phyloP scores from a whole-genome alignment of 768 basidiomycete species.

The Artomyces pyxidatus region DNA sequence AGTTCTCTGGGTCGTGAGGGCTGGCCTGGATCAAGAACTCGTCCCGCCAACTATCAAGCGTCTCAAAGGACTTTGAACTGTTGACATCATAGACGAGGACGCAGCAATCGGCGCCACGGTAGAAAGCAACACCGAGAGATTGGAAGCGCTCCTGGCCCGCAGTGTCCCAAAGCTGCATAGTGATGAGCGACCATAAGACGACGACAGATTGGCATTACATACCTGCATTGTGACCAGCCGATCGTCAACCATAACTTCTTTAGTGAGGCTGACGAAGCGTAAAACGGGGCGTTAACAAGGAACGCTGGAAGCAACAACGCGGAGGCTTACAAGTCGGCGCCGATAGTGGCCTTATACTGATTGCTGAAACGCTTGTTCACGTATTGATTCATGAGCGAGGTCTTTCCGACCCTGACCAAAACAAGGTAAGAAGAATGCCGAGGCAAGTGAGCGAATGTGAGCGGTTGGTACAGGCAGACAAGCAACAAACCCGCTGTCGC shows the following conservation, averaged over 20 bases:
- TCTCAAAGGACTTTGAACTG: constrained; percentile 97
- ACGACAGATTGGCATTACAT: constrained; percentile 15
- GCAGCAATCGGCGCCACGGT: constrained; percentile 98
- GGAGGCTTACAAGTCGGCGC: constrained; percentile 82
- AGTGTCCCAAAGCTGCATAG: constrained; percentile 91
- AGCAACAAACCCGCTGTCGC: constrained; percentile 82
- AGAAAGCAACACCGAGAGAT: constrained; percentile 97
- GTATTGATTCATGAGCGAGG: constrained; percentile 99
- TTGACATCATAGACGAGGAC: constrained; percentile 99
- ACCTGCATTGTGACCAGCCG: constrained; percentile 99
- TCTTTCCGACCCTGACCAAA: constrained; percentile 83
- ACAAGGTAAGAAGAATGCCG: constrained; percentile 5
- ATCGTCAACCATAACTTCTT: constrained; percentile 99
- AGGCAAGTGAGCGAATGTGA: not conserved
- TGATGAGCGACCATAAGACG: not conserved
- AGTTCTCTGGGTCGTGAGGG: constrained; percentile 98
- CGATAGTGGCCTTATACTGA: constrained; percentile 99
- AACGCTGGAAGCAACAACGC: constrained; percentile 18
- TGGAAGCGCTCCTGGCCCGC: constrained; percentile 99
- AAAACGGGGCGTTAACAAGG: constrained; percentile 1
- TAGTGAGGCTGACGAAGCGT: constrained; percentile 63
- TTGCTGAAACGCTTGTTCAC: constrained; percentile 99
- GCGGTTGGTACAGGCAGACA: not conserved
- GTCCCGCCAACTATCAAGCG: constrained; percentile 97
- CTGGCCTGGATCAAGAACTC: constrained; percentile 99